These are phyloP conservation scores for Linderina pennispora DNA, from an alignment of 192 early-diverging fungal genomes.

Conservation along the genomic window DNA sequence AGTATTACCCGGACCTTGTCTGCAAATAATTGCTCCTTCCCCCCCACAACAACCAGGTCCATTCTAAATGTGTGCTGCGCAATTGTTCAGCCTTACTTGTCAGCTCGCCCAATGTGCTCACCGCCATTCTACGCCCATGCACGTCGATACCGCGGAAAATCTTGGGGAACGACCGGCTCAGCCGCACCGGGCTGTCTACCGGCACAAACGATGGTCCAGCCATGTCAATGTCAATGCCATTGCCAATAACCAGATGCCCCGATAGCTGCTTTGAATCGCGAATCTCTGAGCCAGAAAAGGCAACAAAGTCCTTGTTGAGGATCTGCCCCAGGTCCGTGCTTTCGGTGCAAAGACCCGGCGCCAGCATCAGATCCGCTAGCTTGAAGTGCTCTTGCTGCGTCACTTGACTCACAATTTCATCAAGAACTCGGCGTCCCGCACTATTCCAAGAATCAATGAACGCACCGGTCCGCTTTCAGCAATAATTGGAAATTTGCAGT, in stretches of 20 bases:
- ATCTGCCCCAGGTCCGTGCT: slow-evolving; percentile 2
- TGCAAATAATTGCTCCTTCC: too few species aligned
- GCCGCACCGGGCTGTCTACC: neutral
- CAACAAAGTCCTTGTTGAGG: slow-evolving; percentile 8
- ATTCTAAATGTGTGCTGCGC: too few species aligned
- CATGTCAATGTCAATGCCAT: too few species aligned
- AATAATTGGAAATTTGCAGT: too few species aligned
- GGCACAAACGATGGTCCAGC: too few species aligned
- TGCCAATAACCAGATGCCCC: slow-evolving; percentile 27
- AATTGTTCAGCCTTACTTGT: too few species aligned
- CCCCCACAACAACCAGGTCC: too few species aligned
- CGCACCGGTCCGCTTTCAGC: too few species aligned
- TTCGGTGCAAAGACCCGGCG: slow-evolving; percentile 15
- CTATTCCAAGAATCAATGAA: neutral
- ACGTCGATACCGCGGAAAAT: slow-evolving; percentile 10
- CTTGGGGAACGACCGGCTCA: slow-evolving; percentile 22
- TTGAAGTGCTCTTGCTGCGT: slow-evolving; percentile 30
- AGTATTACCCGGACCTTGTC: too few species aligned
- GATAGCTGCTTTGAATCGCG: slow-evolving; percentile 1
- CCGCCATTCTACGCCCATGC: too few species aligned
- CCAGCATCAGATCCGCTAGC: slow-evolving; percentile 21
- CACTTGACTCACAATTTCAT: slow-evolving; percentile 26
- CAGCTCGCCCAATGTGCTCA: too few species aligned
- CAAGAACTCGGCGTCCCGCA: slow-evolving; percentile 8
- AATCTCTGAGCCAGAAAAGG: slow-evolving; percentile 9